Percentiles rank a stretch among this genome's conserved stretches.
phyloP scores from a whole-genome alignment of 2,329 filamentous ascomycete species.

The Pseudogymnoascus sp. region DNA sequence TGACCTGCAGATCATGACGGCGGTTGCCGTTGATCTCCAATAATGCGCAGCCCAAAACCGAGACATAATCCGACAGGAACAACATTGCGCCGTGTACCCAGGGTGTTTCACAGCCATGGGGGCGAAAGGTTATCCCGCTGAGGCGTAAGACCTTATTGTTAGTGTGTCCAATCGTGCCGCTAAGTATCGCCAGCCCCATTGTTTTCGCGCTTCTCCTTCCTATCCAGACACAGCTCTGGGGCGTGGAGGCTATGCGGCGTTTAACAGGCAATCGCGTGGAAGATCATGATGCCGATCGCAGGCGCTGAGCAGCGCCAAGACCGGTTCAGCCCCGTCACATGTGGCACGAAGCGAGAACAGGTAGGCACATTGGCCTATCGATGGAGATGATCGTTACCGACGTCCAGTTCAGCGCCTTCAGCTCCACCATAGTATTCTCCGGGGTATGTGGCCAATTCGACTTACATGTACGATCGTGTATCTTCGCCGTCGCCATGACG shows the following conservation, averaged over 20 bases:
- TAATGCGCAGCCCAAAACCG: background rate
- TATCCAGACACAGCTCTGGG: background rate
- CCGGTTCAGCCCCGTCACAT: background rate
- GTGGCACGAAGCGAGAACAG: background rate
- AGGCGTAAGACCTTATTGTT: background rate
- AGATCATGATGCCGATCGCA: background rate
- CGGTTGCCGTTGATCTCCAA: background rate
- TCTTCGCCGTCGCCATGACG: background rate
- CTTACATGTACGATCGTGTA: background rate
- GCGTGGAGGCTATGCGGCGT: background rate
- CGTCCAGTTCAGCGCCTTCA: background rate
- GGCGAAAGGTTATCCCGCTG: background rate
- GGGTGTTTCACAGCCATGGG: background rate
- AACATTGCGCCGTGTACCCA: background rate
- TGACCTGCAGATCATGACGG: background rate
- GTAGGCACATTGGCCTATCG: background rate
- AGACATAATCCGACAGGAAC: background rate
- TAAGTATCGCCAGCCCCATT: background rate
- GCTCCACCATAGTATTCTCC: background rate
- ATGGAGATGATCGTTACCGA: background rate
- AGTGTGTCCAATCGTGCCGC: background rate
- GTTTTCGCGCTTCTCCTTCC: background rate
- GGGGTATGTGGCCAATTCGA: background rate
- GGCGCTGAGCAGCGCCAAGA: background rate
- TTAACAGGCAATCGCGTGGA: background rate